phyloP scores from a whole-genome alignment of 306 rosid genomes.

The Prinsepia uniflora region DNA sequence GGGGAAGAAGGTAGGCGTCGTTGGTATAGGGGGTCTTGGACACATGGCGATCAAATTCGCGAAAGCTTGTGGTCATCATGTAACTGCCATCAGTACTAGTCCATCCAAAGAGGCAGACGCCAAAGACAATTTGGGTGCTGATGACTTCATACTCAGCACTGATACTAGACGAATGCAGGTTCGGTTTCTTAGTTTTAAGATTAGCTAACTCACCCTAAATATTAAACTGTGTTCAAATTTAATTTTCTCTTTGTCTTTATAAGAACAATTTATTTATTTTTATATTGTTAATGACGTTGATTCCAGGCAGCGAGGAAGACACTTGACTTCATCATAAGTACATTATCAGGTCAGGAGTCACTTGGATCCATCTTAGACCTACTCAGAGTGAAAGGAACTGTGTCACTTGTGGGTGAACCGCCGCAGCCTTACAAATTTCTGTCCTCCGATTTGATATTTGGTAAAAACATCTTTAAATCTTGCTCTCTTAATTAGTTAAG shows the following conservation, averaged over 20 bases:
- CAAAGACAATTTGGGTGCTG: constrained; percentile 52
- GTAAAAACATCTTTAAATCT: constrained; percentile 23
- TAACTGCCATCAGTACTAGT: constrained; percentile 72
- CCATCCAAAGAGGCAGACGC: constrained; percentile 65
- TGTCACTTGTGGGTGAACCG: constrained; percentile 65
- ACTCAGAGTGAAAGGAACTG: constrained; percentile 61
- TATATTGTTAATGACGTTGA: too few species aligned
- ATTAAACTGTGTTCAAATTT: too few species aligned
- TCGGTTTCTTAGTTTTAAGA: neutral
- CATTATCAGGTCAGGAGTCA: constrained; percentile 44
- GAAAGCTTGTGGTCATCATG: constrained; percentile 78
- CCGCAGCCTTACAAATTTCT: constrained; percentile 60
- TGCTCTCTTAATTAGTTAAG: too few species aligned
- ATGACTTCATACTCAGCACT: constrained; percentile 55
- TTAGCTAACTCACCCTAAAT: too few species aligned
- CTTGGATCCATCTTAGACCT: constrained; percentile 49
- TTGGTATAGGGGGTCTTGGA: constrained; percentile 76
- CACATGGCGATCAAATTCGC: constrained; percentile 71
- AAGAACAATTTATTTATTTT: neutral
- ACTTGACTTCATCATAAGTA: constrained; percentile 58
- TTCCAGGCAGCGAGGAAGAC: constrained; percentile 30
- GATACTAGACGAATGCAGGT: constrained; percentile 50
- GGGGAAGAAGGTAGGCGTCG: constrained; percentile 54
- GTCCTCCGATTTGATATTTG: constrained; percentile 63
- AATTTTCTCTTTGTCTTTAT: too few species aligned